Percentiles rank a stretch among this genome's conserved stretches.
phyloP scores from a whole-genome alignment of 805 yeast species.

The Blastobotrys attinorum region DNA sequence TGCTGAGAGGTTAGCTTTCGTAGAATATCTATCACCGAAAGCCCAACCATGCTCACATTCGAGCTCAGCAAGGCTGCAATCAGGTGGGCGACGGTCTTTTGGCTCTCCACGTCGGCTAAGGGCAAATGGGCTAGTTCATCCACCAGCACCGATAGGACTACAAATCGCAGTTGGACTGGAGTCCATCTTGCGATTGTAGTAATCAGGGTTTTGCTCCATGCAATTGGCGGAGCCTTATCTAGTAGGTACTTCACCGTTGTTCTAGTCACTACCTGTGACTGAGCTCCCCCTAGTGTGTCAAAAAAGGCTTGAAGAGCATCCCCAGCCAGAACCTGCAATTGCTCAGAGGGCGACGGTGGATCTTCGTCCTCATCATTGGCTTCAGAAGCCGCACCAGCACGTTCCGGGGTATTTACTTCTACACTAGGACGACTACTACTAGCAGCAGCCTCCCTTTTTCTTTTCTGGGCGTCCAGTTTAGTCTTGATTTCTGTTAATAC shows the following conservation, averaged over 20 bases:
- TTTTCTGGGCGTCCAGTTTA: not conserved
- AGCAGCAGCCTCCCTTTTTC: not conserved
- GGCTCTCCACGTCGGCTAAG: conserved; percentile 19
- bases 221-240: conserved; percentile 17
- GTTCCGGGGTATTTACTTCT: too few relatives aligned
- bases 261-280: conserved; percentile 48
- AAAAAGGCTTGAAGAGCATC: conserved; percentile 52
- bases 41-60: conserved; percentile 76
- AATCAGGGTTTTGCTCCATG: conserved; percentile 52
- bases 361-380: conserved; percentile 26
- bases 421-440: not conserved
- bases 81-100: conserved; percentile 37
- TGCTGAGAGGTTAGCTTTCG: conserved; percentile 34
- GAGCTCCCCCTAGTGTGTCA: conserved; percentile 53
- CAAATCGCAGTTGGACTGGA: conserved; percentile 71
- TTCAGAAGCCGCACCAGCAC: too few relatives aligned
- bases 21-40: conserved; percentile 74
- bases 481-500: not conserved
- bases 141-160: conserved; percentile 46
- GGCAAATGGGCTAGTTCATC: conserved; percentile 18
- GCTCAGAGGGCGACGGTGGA: conserved; percentile 16
- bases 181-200: conserved; percentile 66
- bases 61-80: conserved; percentile 56
- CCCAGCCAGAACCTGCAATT: conserved; percentile 13
- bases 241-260: conserved; percentile 43